phyloP scores from a whole-genome alignment of 1,139 yeast genomes.

The Hanseniaspora uvarum region DNA sequence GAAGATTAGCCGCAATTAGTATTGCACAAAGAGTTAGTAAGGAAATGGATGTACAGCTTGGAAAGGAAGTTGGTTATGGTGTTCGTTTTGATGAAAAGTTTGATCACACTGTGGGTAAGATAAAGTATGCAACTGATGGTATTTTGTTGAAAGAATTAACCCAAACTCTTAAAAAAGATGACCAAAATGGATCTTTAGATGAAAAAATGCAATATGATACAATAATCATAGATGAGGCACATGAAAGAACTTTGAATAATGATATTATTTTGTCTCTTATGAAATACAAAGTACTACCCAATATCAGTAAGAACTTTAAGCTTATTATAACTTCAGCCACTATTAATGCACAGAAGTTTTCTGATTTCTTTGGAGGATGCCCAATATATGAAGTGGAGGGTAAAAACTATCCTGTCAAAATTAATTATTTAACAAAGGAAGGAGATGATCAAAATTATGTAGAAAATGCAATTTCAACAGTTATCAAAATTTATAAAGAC shows the following conservation, averaged over 20 bases:
- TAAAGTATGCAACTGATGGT: slow-evolving; percentile 85
- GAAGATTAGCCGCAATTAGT: slow-evolving; percentile 64
- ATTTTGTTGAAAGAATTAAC: slow-evolving; percentile 73
- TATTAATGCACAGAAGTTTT: slow-evolving; percentile 76
- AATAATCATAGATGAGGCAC: slow-evolving; percentile 93
- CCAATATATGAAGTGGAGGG: slow-evolving; percentile 88
- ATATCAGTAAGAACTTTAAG: slow-evolving; percentile 55
- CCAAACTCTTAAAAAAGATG: not conserved
- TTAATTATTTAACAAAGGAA: slow-evolving; percentile 75
- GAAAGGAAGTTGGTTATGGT: slow-evolving; percentile 59
- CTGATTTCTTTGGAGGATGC: slow-evolving; percentile 66
- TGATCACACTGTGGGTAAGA: slow-evolving; percentile 40
- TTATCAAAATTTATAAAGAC: slow-evolving; percentile 66
- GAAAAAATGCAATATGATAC: slow-evolving; percentile 59
- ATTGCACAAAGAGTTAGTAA: slow-evolving; percentile 61
- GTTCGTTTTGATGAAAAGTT: slow-evolving; percentile 56
- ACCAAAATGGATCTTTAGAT: slow-evolving; percentile 51
- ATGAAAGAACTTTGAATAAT: slow-evolving; percentile 86
- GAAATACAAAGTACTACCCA: slow-evolving; percentile 44
- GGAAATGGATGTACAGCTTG: slow-evolving; percentile 49
- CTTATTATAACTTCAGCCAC: slow-evolving; percentile 87
- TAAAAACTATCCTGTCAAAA: slow-evolving; percentile 76
- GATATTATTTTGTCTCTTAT: slow-evolving; percentile 77
- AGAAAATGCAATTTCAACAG: slow-evolving; percentile 77
- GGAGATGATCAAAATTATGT: slow-evolving; percentile 87